Percentiles rank a stretch among this genome's conserved stretches.
phyloP scores from a whole-genome alignment of 129 eudicot species.

The Mikania micrantha region DNA sequence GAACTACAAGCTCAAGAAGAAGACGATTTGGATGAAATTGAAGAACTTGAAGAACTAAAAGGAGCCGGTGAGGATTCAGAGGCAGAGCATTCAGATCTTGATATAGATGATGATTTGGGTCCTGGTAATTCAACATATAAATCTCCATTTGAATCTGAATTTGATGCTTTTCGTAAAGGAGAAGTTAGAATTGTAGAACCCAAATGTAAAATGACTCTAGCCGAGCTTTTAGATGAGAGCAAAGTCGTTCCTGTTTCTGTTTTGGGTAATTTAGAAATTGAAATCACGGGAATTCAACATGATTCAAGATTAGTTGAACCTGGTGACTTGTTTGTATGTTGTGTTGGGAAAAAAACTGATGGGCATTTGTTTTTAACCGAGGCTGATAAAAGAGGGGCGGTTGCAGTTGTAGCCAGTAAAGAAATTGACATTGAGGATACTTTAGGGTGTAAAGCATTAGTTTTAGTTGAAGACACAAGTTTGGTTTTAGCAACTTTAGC shows the following conservation, averaged over 20 bases:
- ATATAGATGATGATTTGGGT: conserved; percentile 39
- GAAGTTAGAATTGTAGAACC: conserved; percentile 80
- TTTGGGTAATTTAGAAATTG: conserved; percentile 86
- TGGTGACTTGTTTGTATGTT: conserved; percentile 91
- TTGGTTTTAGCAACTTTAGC: conserved; percentile 70
- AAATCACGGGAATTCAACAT: conserved; percentile 79
- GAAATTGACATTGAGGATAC: conserved; percentile 88
- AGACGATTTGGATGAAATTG: conserved; percentile 80
- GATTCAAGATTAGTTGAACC: conserved; percentile 80
- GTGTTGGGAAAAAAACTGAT: conserved; percentile 67
- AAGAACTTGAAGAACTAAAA: conserved; percentile 58
- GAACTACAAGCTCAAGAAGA: conserved; percentile 75
- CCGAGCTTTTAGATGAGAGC: conserved; percentile 89
- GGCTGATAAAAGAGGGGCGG: conserved; percentile 98
- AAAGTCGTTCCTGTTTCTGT: conserved; percentile 82
- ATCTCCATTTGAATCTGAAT: conserved; percentile 47
- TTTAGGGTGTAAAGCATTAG: conserved; percentile 90
- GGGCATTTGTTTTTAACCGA: conserved; percentile 77
- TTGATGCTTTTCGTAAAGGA: conserved; percentile 55
- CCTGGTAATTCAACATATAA: conserved; percentile 25
- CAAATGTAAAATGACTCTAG: conserved; percentile 78
- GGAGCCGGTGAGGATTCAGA: conserved; percentile 41
- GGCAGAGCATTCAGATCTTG: conserved; percentile 40
- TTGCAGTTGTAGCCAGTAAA: conserved; percentile 93
- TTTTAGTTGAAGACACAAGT: conserved; percentile 83